These are phyloP conservation scores for Russula sp. DNA, from an alignment of 768 basidiomycete genomes.

Conservation along the genomic window DNA sequence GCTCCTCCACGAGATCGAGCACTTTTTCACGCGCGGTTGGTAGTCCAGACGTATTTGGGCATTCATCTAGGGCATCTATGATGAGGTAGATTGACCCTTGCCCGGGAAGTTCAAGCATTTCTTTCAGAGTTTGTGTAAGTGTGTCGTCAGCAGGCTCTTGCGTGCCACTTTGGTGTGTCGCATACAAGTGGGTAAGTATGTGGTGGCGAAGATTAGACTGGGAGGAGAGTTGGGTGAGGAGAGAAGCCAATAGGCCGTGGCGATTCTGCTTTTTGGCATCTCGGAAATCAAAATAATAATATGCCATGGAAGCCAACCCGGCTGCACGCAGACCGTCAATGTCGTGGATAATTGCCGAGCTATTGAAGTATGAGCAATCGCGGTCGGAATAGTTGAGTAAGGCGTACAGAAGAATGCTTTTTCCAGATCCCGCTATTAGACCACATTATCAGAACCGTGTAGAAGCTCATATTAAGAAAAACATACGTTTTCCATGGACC, in stretches of 20 bases:
- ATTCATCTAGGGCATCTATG: constrained; percentile 11
- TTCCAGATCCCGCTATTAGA: constrained; percentile 5
- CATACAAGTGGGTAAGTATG: not conserved
- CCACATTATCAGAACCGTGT: not conserved
- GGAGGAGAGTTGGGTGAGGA: not conserved
- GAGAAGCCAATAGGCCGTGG: constrained; percentile 1
- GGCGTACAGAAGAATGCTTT: constrained; percentile 2
- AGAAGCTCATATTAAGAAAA: no score
- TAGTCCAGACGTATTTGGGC: not conserved
- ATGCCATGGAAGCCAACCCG: not conserved
- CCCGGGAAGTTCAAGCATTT: not conserved
- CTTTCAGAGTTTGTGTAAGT: not conserved
- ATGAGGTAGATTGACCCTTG: not conserved
- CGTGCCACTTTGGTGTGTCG: not conserved
- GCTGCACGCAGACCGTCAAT: not conserved
- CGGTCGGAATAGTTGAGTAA: not conserved
- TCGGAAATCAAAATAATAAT: not conserved
- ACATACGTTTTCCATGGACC: constrained; percentile 15
- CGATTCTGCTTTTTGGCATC: not conserved
- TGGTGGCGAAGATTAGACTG: not conserved
- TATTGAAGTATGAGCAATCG: not conserved
- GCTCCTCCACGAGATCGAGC: not conserved
- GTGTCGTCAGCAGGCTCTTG: not conserved
- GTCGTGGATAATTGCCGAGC: not conserved
- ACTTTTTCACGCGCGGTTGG: not conserved